These are phyloP conservation scores for Penicillium hordei DNA, from an alignment of 2,329 filamentous ascomycete species.

Conservation along the genomic window DNA sequence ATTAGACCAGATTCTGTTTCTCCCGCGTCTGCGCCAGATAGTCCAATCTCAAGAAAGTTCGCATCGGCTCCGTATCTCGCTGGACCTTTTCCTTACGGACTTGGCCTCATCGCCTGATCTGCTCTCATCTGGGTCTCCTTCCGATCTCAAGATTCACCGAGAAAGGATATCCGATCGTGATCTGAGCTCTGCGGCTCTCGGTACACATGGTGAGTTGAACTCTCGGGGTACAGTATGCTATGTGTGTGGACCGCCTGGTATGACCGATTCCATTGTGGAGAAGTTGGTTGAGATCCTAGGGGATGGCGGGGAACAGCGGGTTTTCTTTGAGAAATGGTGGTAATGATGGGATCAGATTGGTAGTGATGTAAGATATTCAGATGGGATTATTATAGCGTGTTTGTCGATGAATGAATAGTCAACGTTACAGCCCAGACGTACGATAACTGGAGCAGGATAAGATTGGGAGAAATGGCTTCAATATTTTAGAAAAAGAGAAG, in stretches of 20 bases:
- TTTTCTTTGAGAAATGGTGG: conserved; percentile 67
- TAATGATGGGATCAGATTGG: conserved; percentile 29
- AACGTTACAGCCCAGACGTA: background rate
- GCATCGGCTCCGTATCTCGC: conserved; percentile 29
- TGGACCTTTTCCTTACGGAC: conserved; percentile 40
- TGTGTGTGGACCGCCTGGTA: conserved; percentile 65
- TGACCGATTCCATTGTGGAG: conserved; percentile 67
- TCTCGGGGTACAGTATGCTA: conserved; percentile 56
- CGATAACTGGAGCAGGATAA: background rate
- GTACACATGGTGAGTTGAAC: conserved; percentile 29
- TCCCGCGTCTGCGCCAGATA: conserved; percentile 46
- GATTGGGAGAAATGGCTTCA: conserved; percentile 15
- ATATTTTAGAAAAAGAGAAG: conserved; percentile 20
- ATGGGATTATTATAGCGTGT: background rate
- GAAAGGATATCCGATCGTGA: conserved; percentile 41
- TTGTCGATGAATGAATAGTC: background rate
- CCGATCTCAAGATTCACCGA: conserved; percentile 29
- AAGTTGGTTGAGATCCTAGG: conserved; percentile 39
- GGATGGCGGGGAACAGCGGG: conserved; percentile 46
- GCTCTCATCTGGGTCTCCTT: conserved; percentile 12
- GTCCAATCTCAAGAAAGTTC: conserved; percentile 31
- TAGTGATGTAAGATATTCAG: background rate
- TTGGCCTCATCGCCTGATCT: conserved; percentile 11
- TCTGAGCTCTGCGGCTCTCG: conserved; percentile 33
- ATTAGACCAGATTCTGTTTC: conserved; percentile 47